These are phyloP conservation scores for Rhizophagus sp. DNA, from an alignment of 192 early-diverging fungal genomes.

Conservation along the genomic window DNA sequence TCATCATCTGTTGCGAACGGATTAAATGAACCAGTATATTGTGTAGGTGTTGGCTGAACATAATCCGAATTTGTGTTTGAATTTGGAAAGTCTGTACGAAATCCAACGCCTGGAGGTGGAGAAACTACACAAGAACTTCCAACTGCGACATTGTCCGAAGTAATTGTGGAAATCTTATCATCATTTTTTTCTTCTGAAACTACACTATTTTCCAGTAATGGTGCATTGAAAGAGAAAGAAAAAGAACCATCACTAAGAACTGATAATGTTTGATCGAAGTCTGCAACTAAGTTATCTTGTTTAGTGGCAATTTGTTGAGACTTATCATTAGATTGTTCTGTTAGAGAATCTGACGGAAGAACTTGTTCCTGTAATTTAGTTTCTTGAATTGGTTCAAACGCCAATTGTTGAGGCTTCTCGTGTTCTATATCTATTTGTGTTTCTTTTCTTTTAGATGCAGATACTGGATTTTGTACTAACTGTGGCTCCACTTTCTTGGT, in stretches of 20 bases:
- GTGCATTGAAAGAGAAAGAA: constrained; percentile 24
- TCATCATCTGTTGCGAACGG: constrained; percentile 48
- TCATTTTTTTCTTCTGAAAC: background rate
- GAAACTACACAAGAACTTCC: constrained; percentile 14
- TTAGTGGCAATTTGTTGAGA: background rate
- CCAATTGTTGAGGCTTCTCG: constrained; percentile 8
- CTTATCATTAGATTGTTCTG: background rate
- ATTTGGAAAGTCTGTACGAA: constrained; percentile 5
- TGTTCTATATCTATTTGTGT: constrained; percentile 27
- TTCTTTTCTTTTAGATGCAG: constrained; percentile 28
- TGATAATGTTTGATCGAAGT: constrained; percentile 31
- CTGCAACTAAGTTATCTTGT: constrained; percentile 14
- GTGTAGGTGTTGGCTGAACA: constrained; percentile 33
- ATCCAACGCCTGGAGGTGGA: constrained; percentile 27
- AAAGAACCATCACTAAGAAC: constrained; percentile 28
- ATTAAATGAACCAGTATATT: constrained; percentile 50
- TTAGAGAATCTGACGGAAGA: background rate
- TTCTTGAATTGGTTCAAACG: constrained; percentile 4
- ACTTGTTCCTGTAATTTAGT: constrained; percentile 12
- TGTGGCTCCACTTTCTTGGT: constrained; percentile 25
- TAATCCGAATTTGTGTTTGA: constrained; percentile 33
- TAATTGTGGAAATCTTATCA: background rate
- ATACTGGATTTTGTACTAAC: constrained; percentile 13
- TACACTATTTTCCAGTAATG: background rate
- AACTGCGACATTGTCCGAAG: background rate